phyloP scores from a whole-genome alignment of 768 basidiomycete genomes.

The Kwoniella dendrophila region DNA sequence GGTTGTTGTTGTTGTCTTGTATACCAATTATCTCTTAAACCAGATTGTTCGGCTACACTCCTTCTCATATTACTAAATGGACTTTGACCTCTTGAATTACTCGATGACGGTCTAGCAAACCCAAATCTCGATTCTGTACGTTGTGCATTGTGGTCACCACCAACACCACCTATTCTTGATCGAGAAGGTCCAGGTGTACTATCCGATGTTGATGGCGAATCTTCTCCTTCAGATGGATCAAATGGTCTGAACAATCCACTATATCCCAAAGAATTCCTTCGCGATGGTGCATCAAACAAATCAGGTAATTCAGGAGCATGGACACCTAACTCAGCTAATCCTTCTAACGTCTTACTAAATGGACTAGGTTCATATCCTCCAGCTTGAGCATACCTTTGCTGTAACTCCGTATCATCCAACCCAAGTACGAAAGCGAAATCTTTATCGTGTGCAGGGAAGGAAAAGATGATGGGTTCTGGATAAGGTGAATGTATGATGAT shows the following conservation, averaged over 20 bases:
- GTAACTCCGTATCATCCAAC: constrained; percentile 28
- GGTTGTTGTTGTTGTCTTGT: constrained; percentile 1
- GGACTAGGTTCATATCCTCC: constrained; percentile 36
- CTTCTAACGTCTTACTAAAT: constrained; percentile 41
- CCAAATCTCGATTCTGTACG: constrained; percentile 47
- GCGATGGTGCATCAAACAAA: constrained; percentile 18
- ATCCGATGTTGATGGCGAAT: constrained; percentile 12
- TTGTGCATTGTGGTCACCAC: constrained; percentile 24
- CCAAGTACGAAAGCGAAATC: constrained; percentile 40
- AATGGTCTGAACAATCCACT: constrained; percentile 42
- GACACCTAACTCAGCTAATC: constrained; percentile 44
- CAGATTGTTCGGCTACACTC: constrained; percentile 21
- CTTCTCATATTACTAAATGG: constrained; percentile 35
- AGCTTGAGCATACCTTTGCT: constrained; percentile 17
- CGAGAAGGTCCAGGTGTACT: constrained; percentile 24
- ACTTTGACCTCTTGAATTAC: constrained; percentile 32
- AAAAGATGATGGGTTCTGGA: constrained; percentile 40
- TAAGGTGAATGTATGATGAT: constrained; percentile 46
- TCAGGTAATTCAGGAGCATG: constrained; percentile 35
- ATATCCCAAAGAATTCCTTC: constrained; percentile 11
- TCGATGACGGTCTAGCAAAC: constrained; percentile 38
- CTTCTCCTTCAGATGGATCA: constrained; percentile 23
- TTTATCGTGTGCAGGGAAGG: constrained; percentile 42
- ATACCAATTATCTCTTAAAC: constrained; percentile 26
- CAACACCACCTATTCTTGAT: constrained; percentile 3